A percentile compares a stretch with the other conserved stretches of the same genome.
phyloP scores from a whole-genome alignment of 108 stramenopile genomes.

The Discostella pseudostelligera region DNA sequence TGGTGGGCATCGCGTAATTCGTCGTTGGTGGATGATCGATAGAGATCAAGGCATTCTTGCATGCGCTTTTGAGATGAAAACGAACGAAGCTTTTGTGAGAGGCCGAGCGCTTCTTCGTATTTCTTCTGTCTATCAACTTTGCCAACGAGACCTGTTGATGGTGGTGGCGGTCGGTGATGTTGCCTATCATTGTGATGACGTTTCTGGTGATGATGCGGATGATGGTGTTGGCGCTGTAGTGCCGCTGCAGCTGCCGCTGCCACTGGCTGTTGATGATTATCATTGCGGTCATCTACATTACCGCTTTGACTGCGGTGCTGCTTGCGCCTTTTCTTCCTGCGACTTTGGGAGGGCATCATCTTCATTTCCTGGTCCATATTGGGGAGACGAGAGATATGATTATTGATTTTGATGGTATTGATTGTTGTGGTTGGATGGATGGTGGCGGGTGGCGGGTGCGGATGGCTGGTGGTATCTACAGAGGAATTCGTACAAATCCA shows the following conservation, averaged over 20 bases:
- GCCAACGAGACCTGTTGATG: too few species aligned
- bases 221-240: too few species aligned
- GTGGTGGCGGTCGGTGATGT: not conserved
- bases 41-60: conserved; percentile 62
- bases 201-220: not conserved
- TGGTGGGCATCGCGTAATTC: conserved; percentile 73
- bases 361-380: too few species aligned
- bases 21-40: conserved; percentile 46
- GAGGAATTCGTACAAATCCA: too few species aligned
- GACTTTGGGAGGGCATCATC: not conserved
- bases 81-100: conserved; percentile 63
- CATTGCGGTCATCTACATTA: not conserved
- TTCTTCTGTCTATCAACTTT: conserved; percentile 2
- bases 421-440: too few species aligned
- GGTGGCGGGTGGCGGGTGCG: too few species aligned
- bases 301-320: not conserved
- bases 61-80: conserved; percentile 68
- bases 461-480: too few species aligned
- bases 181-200: not conserved
- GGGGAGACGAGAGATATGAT: too few species aligned
- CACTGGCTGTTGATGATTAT: not conserved
- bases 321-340: conserved; percentile 8
- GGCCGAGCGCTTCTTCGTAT: conserved; percentile 25
- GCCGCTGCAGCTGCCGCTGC: not conserved
- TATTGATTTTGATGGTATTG: too few species aligned